phyloP scores from a whole-genome alignment of 1,139 yeast species.

The Insectozyma bohioensis region DNA sequence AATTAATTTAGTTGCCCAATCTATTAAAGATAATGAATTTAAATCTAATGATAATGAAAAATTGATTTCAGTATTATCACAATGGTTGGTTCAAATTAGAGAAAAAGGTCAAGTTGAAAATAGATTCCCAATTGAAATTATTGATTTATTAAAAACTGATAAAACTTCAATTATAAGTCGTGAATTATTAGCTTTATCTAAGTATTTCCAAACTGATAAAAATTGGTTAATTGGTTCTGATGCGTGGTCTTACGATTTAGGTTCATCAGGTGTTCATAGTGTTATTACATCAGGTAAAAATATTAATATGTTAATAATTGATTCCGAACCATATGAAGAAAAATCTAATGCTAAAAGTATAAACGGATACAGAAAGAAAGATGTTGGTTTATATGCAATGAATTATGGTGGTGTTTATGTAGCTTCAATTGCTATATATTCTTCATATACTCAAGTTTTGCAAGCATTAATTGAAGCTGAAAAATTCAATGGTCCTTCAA shows the following conservation, averaged over 20 bases:
- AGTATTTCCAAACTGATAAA: constrained; percentile 47
- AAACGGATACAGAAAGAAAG: constrained; percentile 70
- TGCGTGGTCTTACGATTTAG: constrained; percentile 92
- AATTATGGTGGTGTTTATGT: constrained; percentile 88
- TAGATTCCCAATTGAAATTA: constrained; percentile 33
- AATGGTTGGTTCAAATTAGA: constrained; percentile 59
- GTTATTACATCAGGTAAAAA: constrained; percentile 75
- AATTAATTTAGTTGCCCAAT: constrained; percentile 45
- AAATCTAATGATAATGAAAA: constrained; percentile 44
- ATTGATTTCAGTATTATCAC: constrained; percentile 59
- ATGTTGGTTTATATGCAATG: constrained; percentile 94
- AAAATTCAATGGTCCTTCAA: constrained; percentile 83
- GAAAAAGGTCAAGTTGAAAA: constrained; percentile 29
- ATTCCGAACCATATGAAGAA: constrained; percentile 78
- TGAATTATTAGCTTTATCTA: constrained; percentile 45
- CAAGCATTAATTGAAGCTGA: constrained; percentile 91
- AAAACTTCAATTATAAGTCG: constrained; percentile 37
- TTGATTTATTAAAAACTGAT: constrained; percentile 44
- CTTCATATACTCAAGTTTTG: constrained; percentile 89
- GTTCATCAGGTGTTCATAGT: constrained; percentile 88
- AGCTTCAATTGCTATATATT: constrained; percentile 91
- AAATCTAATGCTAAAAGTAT: constrained; percentile 22
- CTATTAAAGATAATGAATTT: constrained; percentile 52
- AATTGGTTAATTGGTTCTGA: constrained; percentile 94
- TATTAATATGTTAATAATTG: constrained; percentile 82